These are phyloP conservation scores for Lyophyllum semitale DNA, from an alignment of 768 basidiomycete genomes.

Conservation along the genomic window DNA sequence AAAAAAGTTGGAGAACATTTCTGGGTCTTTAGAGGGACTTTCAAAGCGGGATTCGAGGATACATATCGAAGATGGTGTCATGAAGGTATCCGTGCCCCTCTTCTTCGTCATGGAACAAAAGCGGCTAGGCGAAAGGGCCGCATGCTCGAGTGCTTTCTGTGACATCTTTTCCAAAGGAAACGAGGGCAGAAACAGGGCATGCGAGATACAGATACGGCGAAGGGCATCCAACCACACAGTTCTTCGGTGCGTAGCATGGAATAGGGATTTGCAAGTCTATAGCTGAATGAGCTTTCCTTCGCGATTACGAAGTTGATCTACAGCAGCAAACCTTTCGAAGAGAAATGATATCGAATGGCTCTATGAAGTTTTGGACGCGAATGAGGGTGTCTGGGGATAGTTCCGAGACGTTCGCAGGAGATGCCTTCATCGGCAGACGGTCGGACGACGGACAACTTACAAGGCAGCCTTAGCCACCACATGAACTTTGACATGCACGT, in stretches of 20 bases:
- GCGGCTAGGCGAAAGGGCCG: slow-evolving; percentile 10
- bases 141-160: slow-evolving; percentile 11
- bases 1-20: neutral
- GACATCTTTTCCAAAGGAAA: slow-evolving; percentile 21
- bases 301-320: neutral
- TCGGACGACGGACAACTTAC: no score
- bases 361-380: neutral
- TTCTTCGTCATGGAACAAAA: neutral
- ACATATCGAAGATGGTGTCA: neutral
- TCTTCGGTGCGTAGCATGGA: slow-evolving; percentile 8
- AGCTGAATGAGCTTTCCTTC: neutral
- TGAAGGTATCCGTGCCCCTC: neutral
- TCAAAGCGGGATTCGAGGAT: neutral
- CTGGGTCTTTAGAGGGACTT: neutral
- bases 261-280: slow-evolving; percentile 12
- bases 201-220: slow-evolving; percentile 11
- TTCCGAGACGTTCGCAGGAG: no score
- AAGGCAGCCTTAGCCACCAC: no score
- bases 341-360: neutral
- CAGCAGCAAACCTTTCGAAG: neutral
- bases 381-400: neutral
- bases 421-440: no score
- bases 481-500: no score
- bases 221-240: slow-evolving; percentile 20
- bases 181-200: slow-evolving; percentile 16